Base-by-base conservation (phyloP, 208 protist genomes). In the Trypanosoma caninum region DNA sequence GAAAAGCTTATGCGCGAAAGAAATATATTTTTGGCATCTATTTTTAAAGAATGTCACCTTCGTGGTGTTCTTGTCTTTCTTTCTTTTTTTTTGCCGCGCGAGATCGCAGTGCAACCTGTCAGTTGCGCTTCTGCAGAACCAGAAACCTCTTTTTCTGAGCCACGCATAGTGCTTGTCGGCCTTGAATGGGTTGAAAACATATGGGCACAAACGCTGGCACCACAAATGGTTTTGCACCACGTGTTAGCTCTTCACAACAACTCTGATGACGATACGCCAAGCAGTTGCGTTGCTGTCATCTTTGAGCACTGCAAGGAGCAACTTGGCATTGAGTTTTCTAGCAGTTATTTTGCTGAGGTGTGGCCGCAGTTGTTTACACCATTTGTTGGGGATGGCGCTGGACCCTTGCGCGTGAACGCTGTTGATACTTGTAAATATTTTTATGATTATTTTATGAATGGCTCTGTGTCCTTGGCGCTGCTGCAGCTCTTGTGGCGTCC, bases 21-120 rank as follows among this genome's bases (percentile, higher is more conserved):
- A 23, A 48, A 65, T 65, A 30, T 65, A 30, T 57, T 65, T 55
- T 3, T 65, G 18, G 59, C 55, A 30, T 16, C 59, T 46, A 1
- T 65, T 18, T 35, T 65, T 11, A 48, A 65, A 46, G 59, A 65
- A 25, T 65, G 59, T 48, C 59, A 48, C 30, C 48, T 65, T 28
- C 59, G 59, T 41, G 59, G 59, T 47, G 45, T 57, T 16, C 38
- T 65, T 23, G 28, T 48, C 0, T 65, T 65, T 47, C 59, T 65
- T 38, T 38, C 59, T 10, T 27, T 45, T 22, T 25, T 37, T 22
- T 7, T 27, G 13, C 13, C 37, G 0, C 8, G 28, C 27, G n/a
- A n/a, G 18, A 27, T 18, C 31, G 46, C 18, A 1, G 4, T n/a
- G 27, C 23, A 25, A 14, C 9, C 2, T 52, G 16, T n/a, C 6